These are phyloP conservation scores for Thelonectria discophora DNA, from an alignment of 2,329 filamentous ascomycete species.

Conservation along the genomic window DNA sequence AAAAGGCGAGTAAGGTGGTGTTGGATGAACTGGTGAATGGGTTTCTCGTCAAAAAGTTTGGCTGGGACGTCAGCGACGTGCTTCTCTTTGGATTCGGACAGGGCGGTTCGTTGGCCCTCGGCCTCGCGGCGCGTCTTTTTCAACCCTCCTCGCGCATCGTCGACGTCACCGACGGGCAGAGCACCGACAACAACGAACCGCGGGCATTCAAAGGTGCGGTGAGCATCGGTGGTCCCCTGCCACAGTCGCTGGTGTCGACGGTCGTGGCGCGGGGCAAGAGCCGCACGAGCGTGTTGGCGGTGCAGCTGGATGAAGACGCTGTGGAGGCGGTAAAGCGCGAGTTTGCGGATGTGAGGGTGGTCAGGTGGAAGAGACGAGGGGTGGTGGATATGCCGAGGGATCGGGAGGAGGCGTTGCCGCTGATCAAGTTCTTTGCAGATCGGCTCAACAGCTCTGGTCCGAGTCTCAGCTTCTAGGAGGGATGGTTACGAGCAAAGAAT, in stretches of 20 bases:
- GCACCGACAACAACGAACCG: neutral
- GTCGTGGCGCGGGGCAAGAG: constrained; percentile 61
- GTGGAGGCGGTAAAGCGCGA: constrained; percentile 70
- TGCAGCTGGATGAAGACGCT: constrained; percentile 69
- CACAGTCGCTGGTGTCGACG: constrained; percentile 59
- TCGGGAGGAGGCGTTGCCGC: constrained; percentile 85
- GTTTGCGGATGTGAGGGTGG: constrained; percentile 73
- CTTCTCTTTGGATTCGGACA: constrained; percentile 74
- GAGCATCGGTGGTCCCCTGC: constrained; percentile 69
- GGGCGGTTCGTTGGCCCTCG: constrained; percentile 70
- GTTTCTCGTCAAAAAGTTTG: constrained; percentile 63
- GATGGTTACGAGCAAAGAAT: neutral
- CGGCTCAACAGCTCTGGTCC: constrained; percentile 55
- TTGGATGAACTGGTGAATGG: constrained; percentile 60
- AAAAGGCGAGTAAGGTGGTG: constrained; percentile 56
- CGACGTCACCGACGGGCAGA: constrained; percentile 43
- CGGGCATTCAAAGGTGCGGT: constrained; percentile 63
- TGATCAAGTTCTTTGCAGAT: constrained; percentile 85
- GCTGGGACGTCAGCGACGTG: constrained; percentile 68
- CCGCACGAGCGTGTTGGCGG: constrained; percentile 69
- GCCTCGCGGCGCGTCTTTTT: constrained; percentile 58
- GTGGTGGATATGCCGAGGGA: constrained; percentile 86
- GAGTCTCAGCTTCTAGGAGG: neutral
- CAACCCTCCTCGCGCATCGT: constrained; percentile 45
- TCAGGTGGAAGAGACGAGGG: constrained; percentile 73